These are phyloP conservation scores for Mercurialis annua DNA, from an alignment of 345 rosid genomes.

Conservation along the genomic window DNA sequence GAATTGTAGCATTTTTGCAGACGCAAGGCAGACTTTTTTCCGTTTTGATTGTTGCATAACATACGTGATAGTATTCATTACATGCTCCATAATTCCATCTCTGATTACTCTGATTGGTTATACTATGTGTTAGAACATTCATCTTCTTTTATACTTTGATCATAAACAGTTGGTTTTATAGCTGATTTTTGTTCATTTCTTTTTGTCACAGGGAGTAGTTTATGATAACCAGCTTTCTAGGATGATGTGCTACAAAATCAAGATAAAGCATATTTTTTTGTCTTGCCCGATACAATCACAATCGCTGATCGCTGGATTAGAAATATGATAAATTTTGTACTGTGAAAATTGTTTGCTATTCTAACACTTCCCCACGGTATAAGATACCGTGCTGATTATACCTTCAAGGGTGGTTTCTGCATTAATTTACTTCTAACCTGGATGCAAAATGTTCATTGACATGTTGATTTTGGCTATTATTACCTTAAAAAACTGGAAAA, in stretches of 20 bases:
- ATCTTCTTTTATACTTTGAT: too few relatives aligned
- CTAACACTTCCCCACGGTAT: too few relatives aligned
- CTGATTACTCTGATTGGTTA: not conserved
- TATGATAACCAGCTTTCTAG: constrained; percentile 2
- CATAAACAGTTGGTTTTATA: not conserved
- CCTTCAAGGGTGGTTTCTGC: too few relatives aligned
- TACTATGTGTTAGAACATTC: not conserved
- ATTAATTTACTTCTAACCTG: too few relatives aligned
- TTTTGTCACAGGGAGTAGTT: constrained; percentile 13
- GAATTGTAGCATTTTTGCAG: not conserved
- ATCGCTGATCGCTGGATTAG: not conserved
- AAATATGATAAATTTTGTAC: not conserved
- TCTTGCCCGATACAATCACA: not conserved
- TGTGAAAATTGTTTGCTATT: too few relatives aligned
- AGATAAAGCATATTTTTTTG: not conserved
- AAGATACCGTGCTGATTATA: too few relatives aligned
- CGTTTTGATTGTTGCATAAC: not conserved
- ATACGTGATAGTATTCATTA: not conserved
- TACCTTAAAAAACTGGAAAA: too few relatives aligned
- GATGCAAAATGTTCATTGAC: too few relatives aligned
- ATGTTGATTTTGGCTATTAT: too few relatives aligned
- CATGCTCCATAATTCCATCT: too few relatives aligned
- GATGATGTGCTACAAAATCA: not conserved
- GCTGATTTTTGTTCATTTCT: not conserved
- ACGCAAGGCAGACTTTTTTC: too few relatives aligned